These are phyloP conservation scores for Melampsora americana DNA, from an alignment of 1,284 basidiomycete genomes.

Conservation along the genomic window DNA sequence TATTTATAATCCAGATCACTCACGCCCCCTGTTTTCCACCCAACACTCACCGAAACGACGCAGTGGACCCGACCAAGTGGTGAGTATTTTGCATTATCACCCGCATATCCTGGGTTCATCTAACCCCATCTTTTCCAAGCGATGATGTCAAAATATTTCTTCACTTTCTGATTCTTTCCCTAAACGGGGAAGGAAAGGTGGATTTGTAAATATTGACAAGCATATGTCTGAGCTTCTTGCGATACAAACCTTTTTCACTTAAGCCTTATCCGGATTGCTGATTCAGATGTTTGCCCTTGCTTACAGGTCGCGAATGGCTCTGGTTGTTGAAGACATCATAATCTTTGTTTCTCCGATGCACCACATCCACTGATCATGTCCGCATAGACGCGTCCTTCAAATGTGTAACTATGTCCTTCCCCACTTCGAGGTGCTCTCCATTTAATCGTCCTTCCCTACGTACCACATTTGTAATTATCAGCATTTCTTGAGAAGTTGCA, in stretches of 20 bases:
- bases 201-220: constrained; percentile 29
- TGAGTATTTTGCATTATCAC: not conserved
- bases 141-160: constrained; percentile 44
- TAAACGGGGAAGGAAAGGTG: not conserved
- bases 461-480: no score
- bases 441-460: no score
- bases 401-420: no score
- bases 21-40: no score
- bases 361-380: not conserved
- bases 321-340: not conserved
- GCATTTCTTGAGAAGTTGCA: no score
- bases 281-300: not conserved
- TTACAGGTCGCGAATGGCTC: not conserved
- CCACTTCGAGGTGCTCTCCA: no score
- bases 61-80: not conserved
- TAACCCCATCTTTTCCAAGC: not conserved
- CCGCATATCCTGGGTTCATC: not conserved
- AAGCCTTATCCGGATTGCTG: not conserved
- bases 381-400: no score
- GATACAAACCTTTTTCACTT: not conserved
- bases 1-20: no score
- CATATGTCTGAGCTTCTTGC: constrained; percentile 43
- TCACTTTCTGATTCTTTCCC: constrained; percentile 32
- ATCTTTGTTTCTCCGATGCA: not conserved
- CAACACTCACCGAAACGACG: not conserved